Conservation (phyloP, 1,284 basidiomycete species). For the Cutaneotrichosporon sp. region DNA sequence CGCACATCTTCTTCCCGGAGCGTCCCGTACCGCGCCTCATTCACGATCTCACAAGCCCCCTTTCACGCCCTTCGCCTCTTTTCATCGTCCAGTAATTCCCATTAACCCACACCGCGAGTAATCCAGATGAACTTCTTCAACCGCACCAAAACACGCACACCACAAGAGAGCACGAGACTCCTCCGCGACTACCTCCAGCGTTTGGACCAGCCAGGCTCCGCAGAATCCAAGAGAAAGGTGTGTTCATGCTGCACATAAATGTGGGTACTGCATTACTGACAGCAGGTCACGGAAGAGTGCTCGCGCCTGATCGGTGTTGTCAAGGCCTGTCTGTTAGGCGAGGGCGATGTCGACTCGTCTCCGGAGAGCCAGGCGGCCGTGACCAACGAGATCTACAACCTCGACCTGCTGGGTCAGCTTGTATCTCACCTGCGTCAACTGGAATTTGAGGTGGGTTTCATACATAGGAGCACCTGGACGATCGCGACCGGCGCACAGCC, state of each 20-base stretch:
- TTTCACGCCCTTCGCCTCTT: not conserved
- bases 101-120: not conserved
- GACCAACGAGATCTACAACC: slow-evolving; percentile 90
- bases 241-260: too few species aligned
- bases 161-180: slow-evolving; percentile 73
- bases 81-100: not conserved
- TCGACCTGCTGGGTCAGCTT: slow-evolving; percentile 77
- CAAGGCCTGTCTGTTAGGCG: slow-evolving; percentile 35
- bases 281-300: slow-evolving; percentile 26
- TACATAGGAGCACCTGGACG: too few species aligned
- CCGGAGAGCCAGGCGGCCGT: slow-evolving; percentile 86
- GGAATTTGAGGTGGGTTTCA: slow-evolving; percentile 94
- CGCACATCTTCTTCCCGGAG: too few species aligned
- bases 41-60: too few species aligned
- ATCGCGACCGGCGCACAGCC: too few species aligned
- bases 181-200: slow-evolving; percentile 71
- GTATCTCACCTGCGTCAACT: slow-evolving; percentile 76
- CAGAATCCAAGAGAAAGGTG: slow-evolving; percentile 73
- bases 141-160: slow-evolving; percentile 69
- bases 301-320: slow-evolving; percentile 30
- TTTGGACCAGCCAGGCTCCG: slow-evolving; percentile 62
- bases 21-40: too few species aligned
- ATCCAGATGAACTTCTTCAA: slow-evolving; percentile 86
- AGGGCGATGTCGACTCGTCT: slow-evolving; percentile 47
- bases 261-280: not conserved